Base-by-base conservation (phyloP, 2,329 filamentous ascomycete genomes). In the Alternaria sp. region DNA sequence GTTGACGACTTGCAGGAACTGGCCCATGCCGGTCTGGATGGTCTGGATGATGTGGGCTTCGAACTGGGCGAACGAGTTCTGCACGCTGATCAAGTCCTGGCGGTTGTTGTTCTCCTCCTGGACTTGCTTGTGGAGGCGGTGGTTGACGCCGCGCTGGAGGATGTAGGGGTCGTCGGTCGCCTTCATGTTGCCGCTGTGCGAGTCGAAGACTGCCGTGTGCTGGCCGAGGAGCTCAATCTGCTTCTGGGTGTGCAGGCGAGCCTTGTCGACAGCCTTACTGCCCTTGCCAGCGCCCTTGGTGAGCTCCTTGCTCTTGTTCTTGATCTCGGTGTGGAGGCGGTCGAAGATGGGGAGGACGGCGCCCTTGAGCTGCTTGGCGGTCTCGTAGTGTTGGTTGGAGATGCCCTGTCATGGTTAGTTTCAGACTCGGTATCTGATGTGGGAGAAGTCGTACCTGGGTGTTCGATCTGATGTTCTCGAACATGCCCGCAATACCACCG, bases 101-200 rank as follows among this genome's bases (percentile, higher is more conserved):
- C 91, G 89, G 82, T 96, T 95, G 84, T 94, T 96, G 85, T 99
- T 99, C 84, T 99, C 96, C 77, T 97, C 93, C 50, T 93, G 85
- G 36, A 98, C 88, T 83, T 99, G 96, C 84, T 92, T 95, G 86
- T 93, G 90, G 59, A 99, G 85, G 46, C 93, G 90, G 83, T 97
- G 88, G 68, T 92, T 83, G 61, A 97, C 89, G 63, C 92, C 92
- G 30, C 95, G 90, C 73, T 91, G 88, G 49, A 98, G 79, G 60
- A 98, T 86, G 77, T 98, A 99, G 5, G 96, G 96, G 78, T 99
- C 96, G 32, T 97, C 89, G 12, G 83, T 76, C 2, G 92, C 87
- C 46, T 88, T 87, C 71, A 95, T 83, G 75, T 88, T 91, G 63
- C 89, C 91, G 43, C 90, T 90, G 4, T 87, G 86, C 1, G 93